Evolutionary conservation across 75 land plant species (phyloP), one percentile per base, ranked within the genome.

Genomic region (Picea glauca): DNA sequence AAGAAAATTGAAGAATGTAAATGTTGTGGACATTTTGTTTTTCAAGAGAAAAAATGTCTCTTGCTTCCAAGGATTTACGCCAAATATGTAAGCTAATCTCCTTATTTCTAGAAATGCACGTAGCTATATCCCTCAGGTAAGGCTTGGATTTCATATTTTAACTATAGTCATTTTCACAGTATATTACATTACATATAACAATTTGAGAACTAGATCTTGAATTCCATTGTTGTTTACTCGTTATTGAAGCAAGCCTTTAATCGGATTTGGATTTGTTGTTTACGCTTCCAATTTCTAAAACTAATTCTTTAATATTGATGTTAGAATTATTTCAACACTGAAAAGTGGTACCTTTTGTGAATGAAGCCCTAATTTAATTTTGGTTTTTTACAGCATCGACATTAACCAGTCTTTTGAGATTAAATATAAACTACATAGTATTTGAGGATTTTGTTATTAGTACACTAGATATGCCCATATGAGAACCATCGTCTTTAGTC

Each of bases 1-100:
- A 23, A 72, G 32, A 58, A 59, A 84, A 40, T 23, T 82, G 33
- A 79, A 76, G 26, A 73, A 80, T 64, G 76, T 62, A 5, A 32
- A 33, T 18, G 40, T 38, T 38, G 40, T 38, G 3, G 40, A 3
- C 1, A 84, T 84, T 11, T 82, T 89, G 14, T 79, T 87, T 13
- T 84, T 82, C 78, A 87, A 85, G 77, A 88, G 78, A 85, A 85
- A 88, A 83, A 62, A 83, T 87, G 13, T 85, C 83, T 31, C 81
- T 79, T 1, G 75, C 86, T 62, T 54, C 73, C 9, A 78, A 79
- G 33, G 85, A 76, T 32, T 68, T 76, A 18, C 78, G 13, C 7
- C n/a, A 7, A 17, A 76, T 60, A 62, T 50, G 74, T 63, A 15
- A 57, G 58, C 68, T 13, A 68, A 33, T 9, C 15, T 67, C 60